Evolutionary conservation across 2,329 filamentous ascomycete species (phyloP).

Genomic region (Ramichloridium luteum): DNA sequence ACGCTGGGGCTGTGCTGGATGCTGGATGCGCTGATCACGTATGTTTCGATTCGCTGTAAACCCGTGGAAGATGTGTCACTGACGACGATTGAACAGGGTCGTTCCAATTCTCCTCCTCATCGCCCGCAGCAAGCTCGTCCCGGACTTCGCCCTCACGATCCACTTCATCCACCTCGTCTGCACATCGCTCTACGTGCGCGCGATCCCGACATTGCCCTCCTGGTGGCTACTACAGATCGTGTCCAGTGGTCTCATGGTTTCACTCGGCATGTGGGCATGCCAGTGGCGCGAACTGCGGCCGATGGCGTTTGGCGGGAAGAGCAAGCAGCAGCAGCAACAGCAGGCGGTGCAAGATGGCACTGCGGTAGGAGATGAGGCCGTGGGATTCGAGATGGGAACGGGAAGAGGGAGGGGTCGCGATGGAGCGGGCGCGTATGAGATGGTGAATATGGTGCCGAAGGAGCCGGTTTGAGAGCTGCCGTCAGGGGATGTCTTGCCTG

Average conservation of each 20-base stretch:
- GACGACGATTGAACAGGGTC: slow-evolving; percentile 52
- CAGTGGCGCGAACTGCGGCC: slow-evolving; percentile 80
- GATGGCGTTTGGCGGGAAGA: slow-evolving; percentile 66
- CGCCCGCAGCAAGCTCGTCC: slow-evolving; percentile 81
- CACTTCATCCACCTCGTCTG: slow-evolving; percentile 71
- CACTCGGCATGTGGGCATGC: slow-evolving; percentile 77
- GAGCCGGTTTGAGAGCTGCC: slow-evolving; percentile 26
- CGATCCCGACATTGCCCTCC: slow-evolving; percentile 62
- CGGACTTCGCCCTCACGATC: slow-evolving; percentile 84
- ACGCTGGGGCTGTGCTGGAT: slow-evolving; percentile 57
- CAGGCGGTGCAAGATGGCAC: slow-evolving; percentile 9
- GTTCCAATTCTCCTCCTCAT: slow-evolving; percentile 75
- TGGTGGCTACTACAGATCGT: slow-evolving; percentile 69
- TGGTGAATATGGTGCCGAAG: slow-evolving; percentile 30
- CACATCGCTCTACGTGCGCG: slow-evolving; percentile 65
- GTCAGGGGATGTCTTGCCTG: too few species aligned
- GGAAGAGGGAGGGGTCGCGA: slow-evolving; percentile 32
- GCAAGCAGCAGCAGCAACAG: slow-evolving; percentile 15
- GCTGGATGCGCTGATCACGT: slow-evolving; percentile 53
- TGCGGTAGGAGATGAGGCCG: slow-evolving; percentile 24
- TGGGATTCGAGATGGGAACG: slow-evolving; percentile 28
- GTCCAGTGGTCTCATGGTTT: slow-evolving; percentile 52
- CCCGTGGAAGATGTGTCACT: neutral
- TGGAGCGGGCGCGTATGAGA: slow-evolving; percentile 37
- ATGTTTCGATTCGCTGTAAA: slow-evolving; percentile 20